phyloP scores from a whole-genome alignment of 768 basidiomycete genomes.

The Leccinum arenicola region DNA sequence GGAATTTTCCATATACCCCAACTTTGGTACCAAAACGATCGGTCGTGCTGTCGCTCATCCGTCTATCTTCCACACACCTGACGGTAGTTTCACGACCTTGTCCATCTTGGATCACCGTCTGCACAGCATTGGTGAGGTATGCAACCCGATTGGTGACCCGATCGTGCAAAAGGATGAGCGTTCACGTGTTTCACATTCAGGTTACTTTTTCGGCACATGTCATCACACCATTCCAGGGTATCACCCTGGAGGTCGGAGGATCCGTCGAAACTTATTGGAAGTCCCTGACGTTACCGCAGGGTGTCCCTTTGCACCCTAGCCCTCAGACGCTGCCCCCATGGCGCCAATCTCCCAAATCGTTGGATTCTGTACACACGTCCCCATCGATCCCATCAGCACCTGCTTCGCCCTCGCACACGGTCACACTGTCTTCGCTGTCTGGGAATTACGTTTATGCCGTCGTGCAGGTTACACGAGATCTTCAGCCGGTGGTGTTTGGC shows the following conservation, averaged over 20 bases:
- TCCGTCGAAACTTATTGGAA: slow-evolving; percentile 99
- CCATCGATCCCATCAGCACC: slow-evolving; percentile 60
- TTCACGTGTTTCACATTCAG: slow-evolving; percentile 36
- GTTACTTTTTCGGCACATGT: slow-evolving; percentile 87
- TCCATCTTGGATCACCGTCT: slow-evolving; percentile 92
- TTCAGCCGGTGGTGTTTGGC: slow-evolving; percentile 82
- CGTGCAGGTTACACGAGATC: slow-evolving; percentile 90
- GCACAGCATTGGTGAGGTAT: slow-evolving; percentile 90
- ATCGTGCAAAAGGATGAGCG: slow-evolving; percentile 3
- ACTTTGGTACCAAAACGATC: slow-evolving; percentile 95
- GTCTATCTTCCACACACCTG: slow-evolving; percentile 59
- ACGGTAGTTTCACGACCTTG: slow-evolving; percentile 53
- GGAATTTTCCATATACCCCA: slow-evolving; percentile 95
- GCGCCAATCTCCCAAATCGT: slow-evolving; percentile 32
- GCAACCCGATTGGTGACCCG: not conserved
- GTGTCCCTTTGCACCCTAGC: slow-evolving; percentile 29
- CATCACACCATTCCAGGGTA: slow-evolving; percentile 86
- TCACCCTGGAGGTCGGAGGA: slow-evolving; percentile 91
- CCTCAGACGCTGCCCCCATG: slow-evolving; percentile 37
- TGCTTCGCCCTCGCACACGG: slow-evolving; percentile 47
- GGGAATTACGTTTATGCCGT: slow-evolving; percentile 86
- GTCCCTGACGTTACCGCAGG: slow-evolving; percentile 45
- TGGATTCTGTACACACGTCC: slow-evolving; percentile 63
- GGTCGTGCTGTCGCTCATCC: slow-evolving; percentile 89
- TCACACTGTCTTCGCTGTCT: slow-evolving; percentile 85